Conservation (phyloP, 106 monocot species). For the Alisma plantagoaquatica region DNA sequence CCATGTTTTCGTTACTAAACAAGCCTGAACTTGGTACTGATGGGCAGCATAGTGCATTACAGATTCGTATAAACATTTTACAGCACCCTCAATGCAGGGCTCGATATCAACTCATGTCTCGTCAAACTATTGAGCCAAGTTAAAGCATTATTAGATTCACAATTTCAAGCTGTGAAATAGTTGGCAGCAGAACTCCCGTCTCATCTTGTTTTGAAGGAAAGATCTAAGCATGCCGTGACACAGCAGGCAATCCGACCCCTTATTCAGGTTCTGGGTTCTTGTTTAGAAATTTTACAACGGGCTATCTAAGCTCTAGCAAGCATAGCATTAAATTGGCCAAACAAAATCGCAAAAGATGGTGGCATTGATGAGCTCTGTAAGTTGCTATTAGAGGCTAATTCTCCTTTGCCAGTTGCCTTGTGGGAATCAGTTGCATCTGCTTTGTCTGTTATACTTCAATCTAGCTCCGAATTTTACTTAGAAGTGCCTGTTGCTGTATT, state of each 20-base stretch:
- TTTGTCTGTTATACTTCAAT: constrained; percentile 75
- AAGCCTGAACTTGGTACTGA: constrained; percentile 64
- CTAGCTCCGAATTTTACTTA: constrained; percentile 76
- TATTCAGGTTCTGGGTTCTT: constrained; percentile 83
- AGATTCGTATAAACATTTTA: constrained; percentile 90
- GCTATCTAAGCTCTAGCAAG: constrained; percentile 82
- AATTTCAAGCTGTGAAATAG: constrained; percentile 80
- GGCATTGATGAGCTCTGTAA: constrained; percentile 91
- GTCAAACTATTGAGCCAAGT: constrained; percentile 64
- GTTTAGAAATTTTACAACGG: constrained; percentile 64
- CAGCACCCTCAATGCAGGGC: constrained; percentile 79
- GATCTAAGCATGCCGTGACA: constrained; percentile 65
- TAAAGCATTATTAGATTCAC: constrained; percentile 62
- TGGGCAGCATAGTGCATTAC: constrained; percentile 79
- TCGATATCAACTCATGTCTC: constrained; percentile 52
- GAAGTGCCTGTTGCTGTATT: constrained; percentile 93
- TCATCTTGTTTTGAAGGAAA: constrained; percentile 77
- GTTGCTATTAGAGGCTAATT: constrained; percentile 80
- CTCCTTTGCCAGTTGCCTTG: constrained; percentile 62
- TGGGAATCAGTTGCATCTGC: constrained; percentile 96
- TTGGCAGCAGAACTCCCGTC: constrained; percentile 90
- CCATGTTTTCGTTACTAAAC: constrained; percentile 52
- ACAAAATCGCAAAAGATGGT: constrained; percentile 90
- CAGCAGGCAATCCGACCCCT: constrained; percentile 83
- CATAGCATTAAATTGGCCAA: constrained; percentile 77